Evolutionary conservation across 2,329 filamentous ascomycete species (phyloP).

Genomic region (Ophiostoma australiae): DNA sequence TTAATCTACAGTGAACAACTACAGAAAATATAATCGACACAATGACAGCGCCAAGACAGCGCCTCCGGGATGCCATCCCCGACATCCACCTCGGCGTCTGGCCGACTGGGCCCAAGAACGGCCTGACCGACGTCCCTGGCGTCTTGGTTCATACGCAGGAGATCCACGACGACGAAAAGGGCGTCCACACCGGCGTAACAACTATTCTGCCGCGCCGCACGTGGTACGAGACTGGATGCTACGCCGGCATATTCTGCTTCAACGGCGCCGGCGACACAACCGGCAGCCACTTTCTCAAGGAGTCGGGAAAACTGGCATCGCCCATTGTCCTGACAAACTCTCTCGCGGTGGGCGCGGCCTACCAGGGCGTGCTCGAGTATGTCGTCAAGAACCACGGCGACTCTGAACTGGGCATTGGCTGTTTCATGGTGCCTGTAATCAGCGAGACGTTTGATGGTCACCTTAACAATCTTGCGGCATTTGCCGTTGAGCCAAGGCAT

Average conservation of each 20-base stretch:
- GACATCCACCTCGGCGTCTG: conserved; percentile 42
- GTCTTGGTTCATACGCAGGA: conserved; percentile 46
- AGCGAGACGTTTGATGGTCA: conserved; percentile 61
- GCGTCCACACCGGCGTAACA: conserved; percentile 43
- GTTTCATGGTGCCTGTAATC: conserved; percentile 55
- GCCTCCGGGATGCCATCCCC: conserved; percentile 43
- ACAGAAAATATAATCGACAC: neutral
- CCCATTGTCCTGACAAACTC: conserved; percentile 58
- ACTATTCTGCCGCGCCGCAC: conserved; percentile 43
- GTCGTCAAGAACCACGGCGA: conserved; percentile 43
- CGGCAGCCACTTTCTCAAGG: conserved; percentile 56
- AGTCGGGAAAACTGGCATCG: conserved; percentile 54
- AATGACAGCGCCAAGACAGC: conserved; percentile 24
- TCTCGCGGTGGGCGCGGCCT: conserved; percentile 53
- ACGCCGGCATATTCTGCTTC: conserved; percentile 54
- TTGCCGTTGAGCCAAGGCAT: conserved; percentile 51
- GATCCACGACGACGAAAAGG: conserved; percentile 32
- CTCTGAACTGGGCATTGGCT: conserved; percentile 37
- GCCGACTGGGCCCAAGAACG: conserved; percentile 44
- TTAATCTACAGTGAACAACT: neutral
- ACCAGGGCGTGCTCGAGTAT: conserved; percentile 56
- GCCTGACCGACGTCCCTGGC: conserved; percentile 48
- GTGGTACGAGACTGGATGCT: conserved; percentile 41
- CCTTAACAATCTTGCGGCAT: conserved; percentile 53
- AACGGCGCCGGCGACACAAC: conserved; percentile 62